phyloP scores from a whole-genome alignment of 805 yeast species.

The Candida tammaniensis region DNA sequence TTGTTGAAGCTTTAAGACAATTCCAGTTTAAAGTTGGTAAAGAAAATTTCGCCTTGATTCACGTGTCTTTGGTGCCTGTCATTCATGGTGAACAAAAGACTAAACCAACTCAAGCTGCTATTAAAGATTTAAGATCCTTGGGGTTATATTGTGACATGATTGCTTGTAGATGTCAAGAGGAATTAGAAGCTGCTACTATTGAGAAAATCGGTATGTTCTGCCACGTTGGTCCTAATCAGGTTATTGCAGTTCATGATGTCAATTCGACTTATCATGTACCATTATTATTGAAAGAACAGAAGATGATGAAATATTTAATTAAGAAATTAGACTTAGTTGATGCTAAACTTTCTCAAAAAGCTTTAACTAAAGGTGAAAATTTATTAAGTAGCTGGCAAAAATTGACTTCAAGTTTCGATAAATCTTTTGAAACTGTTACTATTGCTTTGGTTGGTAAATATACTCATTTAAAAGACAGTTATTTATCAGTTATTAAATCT shows the following conservation, averaged over 20 bases:
- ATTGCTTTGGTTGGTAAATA: slow-evolving; percentile 98
- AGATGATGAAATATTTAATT: slow-evolving; percentile 67
- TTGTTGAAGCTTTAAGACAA: slow-evolving; percentile 98
- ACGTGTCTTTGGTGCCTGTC: slow-evolving; percentile 95
- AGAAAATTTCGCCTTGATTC: slow-evolving; percentile 92
- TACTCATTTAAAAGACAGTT: slow-evolving; percentile 92
- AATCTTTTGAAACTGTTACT: slow-evolving; percentile 79
- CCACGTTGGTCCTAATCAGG: slow-evolving; percentile 98
- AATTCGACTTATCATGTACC: slow-evolving; percentile 98
- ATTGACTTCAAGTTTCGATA: slow-evolving; percentile 77
- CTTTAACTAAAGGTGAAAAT: slow-evolving; percentile 60
- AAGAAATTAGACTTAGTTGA: slow-evolving; percentile 63
- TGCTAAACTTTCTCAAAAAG: slow-evolving; percentile 38
- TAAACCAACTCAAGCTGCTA: slow-evolving; percentile 99
- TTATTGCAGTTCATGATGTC: slow-evolving; percentile 93
- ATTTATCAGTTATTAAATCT: slow-evolving; percentile 90
- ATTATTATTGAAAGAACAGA: slow-evolving; percentile 81
- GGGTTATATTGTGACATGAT: slow-evolving; percentile 96
- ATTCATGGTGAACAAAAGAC: slow-evolving; percentile 99
- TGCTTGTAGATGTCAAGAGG: slow-evolving; percentile 93
- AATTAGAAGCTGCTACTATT: slow-evolving; percentile 78
- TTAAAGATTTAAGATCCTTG: slow-evolving; percentile 90
- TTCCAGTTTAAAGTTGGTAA: slow-evolving; percentile 96
- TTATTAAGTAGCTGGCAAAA: slow-evolving; percentile 76
- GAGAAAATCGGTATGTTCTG: slow-evolving; percentile 98